phyloP scores from a whole-genome alignment of 305 asterid genomes.

The Plantago coronopus region DNA sequence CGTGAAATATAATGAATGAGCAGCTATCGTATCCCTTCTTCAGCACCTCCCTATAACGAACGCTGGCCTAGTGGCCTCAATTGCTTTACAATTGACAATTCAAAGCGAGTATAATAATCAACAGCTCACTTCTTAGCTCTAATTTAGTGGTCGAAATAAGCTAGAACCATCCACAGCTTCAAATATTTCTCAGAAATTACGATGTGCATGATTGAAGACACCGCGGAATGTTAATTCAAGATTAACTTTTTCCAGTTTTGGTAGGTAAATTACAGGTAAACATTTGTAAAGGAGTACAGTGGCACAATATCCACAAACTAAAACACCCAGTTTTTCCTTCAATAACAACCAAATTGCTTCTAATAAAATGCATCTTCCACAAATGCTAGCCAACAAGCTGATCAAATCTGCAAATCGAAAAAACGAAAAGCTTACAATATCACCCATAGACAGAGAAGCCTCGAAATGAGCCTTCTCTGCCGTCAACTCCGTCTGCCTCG shows the following conservation, averaged over 20 bases:
- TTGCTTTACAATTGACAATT: neutral
- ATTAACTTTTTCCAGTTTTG: too few species aligned
- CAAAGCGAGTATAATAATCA: neutral
- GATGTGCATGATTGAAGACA: too few species aligned
- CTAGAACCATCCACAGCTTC: neutral
- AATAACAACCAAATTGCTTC: too few species aligned
- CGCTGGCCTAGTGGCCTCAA: neutral
- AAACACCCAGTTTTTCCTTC: too few species aligned
- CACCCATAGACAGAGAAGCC: constrained; percentile 39
- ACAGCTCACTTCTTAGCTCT: neutral
- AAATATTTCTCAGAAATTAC: too few species aligned
- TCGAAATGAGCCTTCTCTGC: constrained; percentile 47
- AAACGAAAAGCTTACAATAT: constrained; percentile 36
- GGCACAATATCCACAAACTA: neutral
- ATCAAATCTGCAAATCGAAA: neutral
- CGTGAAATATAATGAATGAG: too few species aligned
- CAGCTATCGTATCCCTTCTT: too few species aligned
- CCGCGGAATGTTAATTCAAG: too few species aligned
- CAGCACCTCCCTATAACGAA: neutral
- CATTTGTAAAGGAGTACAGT: neutral
- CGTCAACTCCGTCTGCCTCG: constrained; percentile 37
- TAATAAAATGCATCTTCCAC: neutral
- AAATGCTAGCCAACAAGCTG: neutral
- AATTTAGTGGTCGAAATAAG: neutral
- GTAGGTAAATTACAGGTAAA: too few species aligned